A percentile compares a stretch with the other conserved stretches of the same genome.
phyloP scores from a whole-genome alignment of 2,329 filamentous ascomycete genomes.

The Xylaria hypoxylon region DNA sequence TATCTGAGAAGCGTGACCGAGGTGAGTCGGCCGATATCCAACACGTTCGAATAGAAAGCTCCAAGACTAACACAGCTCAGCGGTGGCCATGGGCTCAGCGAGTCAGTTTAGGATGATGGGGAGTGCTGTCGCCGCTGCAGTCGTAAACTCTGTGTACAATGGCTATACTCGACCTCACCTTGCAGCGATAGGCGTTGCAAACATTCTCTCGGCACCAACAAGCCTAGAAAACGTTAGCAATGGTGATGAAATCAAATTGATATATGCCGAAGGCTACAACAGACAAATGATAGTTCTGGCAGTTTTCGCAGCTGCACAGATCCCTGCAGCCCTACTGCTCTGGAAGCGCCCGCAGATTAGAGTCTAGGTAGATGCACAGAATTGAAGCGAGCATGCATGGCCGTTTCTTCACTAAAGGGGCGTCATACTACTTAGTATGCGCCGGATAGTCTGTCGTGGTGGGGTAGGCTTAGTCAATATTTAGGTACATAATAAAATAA shows the following conservation, averaged over 20 bases:
- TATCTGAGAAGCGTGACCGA: conserved; percentile 27
- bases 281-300: conserved; percentile 18
- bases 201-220: too few relatives aligned
- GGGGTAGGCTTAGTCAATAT: too few relatives aligned
- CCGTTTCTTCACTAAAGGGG: too few relatives aligned
- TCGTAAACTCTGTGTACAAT: conserved; percentile 27
- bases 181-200: too few relatives aligned
- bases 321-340: conserved; percentile 5
- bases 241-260: neutral
- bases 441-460: too few relatives aligned
- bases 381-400: too few relatives aligned
- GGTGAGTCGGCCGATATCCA: conserved; percentile 38
- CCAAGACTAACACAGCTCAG: conserved; percentile 13
- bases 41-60: neutral
- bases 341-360: conserved; percentile 4
- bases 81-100: conserved; percentile 36
- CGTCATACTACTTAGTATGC: too few relatives aligned
- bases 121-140: neutral
- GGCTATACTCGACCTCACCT: neutral
- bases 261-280: conserved; percentile 18
- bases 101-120: conserved; percentile 37
- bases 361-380: too few relatives aligned
- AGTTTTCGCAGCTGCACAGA: conserved; percentile 13
- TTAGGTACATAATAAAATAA: too few relatives aligned
- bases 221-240: too few relatives aligned